Evolutionary conservation across 352 stramenopile species (phyloP), one percentile per base, ranked within the genome.

Genomic region (Phytopythium boreale): DNA sequence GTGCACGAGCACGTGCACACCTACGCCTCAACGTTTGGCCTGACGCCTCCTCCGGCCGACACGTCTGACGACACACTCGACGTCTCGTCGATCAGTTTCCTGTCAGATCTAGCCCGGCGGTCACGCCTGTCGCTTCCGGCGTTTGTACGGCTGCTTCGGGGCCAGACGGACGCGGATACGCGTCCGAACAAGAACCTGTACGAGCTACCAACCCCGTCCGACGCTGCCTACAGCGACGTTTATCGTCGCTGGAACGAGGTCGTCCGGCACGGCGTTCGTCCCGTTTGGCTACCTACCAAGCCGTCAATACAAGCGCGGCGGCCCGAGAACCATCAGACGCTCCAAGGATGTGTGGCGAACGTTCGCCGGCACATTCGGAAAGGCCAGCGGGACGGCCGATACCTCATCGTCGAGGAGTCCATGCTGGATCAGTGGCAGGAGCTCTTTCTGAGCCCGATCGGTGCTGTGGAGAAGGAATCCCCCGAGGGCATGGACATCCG

Each of bases 401-500:
- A 62, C 17, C 22, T 65, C 1, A 61, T 65, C 1, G 20, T 67
- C 2, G 37, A 71, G 17, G n/a, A 51, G 5, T 19, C 31, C 1
- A 8, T 64, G 4, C 36, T 67, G 0, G 26, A 4, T 0, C 44
- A 63, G 2, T 72, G 56, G 49, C 50, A 31, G 0, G 50, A 68
- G 12, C 0, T 68, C 1, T 64, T 72, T 12, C 41, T 68, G 3
- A 72, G 61, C 27, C 60, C 61, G 15, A 20, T 71, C n/a, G 61
- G 56, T 0, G 31, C 57, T 0, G 34, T 68, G 0, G 61, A 55
- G 0, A 68, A 72, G 22, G 22, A 6, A 1, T 26, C 29, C 1
- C 9, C 14, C n/a, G 24, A 9, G 17, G 24, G 1, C 9, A 8
- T 22, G 8, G 50, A 63, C 36, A 62, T 44, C 3, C 61, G 66